phyloP scores from a whole-genome alignment of 116 monocot species.

The Trichopus zeylanicus region DNA sequence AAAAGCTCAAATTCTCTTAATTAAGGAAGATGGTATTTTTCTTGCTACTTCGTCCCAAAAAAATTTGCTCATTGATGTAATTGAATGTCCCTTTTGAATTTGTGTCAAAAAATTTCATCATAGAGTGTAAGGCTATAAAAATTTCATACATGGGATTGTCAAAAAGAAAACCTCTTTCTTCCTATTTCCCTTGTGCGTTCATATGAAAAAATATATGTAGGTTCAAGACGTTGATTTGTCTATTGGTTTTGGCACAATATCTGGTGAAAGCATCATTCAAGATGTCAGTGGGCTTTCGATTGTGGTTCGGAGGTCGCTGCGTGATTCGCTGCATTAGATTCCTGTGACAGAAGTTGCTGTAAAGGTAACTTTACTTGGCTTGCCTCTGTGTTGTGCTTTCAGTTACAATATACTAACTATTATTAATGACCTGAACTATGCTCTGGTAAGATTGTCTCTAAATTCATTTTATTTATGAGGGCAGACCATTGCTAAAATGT shows the following conservation, averaged over 20 bases:
- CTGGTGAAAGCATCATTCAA: conserved; percentile 92
- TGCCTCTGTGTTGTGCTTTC: not conserved
- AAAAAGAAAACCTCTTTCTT: no score
- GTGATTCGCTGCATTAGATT: conserved; percentile 83
- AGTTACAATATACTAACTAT: not conserved
- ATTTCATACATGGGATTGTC: no score
- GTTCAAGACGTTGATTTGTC: conserved; percentile 80
- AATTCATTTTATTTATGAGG: no score
- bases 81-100: conserved; percentile 10
- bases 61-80: conserved; percentile 80
- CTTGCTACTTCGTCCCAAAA: conserved; percentile 84
- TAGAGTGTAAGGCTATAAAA: no score
- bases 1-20: conserved; percentile 74
- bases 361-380: no score
- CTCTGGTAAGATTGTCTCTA: no score
- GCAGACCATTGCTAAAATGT: not conserved
- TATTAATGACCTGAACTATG: no score
- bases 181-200: no score
- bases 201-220: no score
- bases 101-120: not conserved
- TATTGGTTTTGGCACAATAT: conserved; percentile 51
- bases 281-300: conserved; percentile 87
- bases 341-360: conserved; percentile 55
- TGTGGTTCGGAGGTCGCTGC: conserved; percentile 68
- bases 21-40: conserved; percentile 64